Conservation (phyloP, 2,329 filamentous ascomycete genomes). For the Leptographium lundbergii region DNA sequence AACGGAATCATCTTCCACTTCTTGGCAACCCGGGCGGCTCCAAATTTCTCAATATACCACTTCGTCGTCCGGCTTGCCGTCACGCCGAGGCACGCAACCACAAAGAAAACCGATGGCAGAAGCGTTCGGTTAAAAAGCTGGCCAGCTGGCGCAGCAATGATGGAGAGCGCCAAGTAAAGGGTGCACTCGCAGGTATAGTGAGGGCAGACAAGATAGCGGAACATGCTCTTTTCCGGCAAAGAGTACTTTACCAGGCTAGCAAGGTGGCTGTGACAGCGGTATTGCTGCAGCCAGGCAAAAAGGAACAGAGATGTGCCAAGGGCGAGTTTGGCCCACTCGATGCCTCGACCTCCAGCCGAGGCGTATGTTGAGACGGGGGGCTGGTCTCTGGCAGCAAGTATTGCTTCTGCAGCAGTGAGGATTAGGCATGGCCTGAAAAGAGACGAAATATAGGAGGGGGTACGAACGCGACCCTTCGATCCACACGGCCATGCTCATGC, state of each 20-base stretch:
- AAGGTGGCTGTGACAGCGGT: slow-evolving; percentile 59
- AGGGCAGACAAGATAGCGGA: slow-evolving; percentile 63
- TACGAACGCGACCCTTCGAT: slow-evolving; percentile 62
- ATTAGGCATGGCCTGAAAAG: neutral
- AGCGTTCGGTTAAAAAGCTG: slow-evolving; percentile 60
- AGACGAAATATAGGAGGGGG: slow-evolving; percentile 3
- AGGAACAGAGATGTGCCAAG: slow-evolving; percentile 52
- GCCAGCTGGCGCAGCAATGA: slow-evolving; percentile 59
- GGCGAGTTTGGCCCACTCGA: slow-evolving; percentile 31
- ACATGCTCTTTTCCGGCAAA: slow-evolving; percentile 61
- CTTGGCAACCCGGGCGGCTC: slow-evolving; percentile 43
- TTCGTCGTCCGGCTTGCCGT: slow-evolving; percentile 65
- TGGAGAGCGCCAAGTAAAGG: slow-evolving; percentile 67
- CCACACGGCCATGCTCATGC: slow-evolving; percentile 67
- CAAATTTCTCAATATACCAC: slow-evolving; percentile 74
- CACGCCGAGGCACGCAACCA: slow-evolving; percentile 64
- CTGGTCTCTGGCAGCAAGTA: slow-evolving; percentile 17
- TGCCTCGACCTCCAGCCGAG: neutral
- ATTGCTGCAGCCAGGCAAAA: slow-evolving; percentile 58
- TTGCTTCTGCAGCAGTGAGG: slow-evolving; percentile 6
- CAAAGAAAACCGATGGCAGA: slow-evolving; percentile 57
- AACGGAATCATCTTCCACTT: slow-evolving; percentile 70
- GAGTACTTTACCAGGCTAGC: slow-evolving; percentile 69
- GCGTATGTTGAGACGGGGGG: neutral
- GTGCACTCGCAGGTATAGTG: slow-evolving; percentile 86